Evolutionary conservation across 73 alveolate genomes (phyloP), one percentile per base, ranked within the genome.

Genomic region (Tetrahymena malaccensis): DNA sequence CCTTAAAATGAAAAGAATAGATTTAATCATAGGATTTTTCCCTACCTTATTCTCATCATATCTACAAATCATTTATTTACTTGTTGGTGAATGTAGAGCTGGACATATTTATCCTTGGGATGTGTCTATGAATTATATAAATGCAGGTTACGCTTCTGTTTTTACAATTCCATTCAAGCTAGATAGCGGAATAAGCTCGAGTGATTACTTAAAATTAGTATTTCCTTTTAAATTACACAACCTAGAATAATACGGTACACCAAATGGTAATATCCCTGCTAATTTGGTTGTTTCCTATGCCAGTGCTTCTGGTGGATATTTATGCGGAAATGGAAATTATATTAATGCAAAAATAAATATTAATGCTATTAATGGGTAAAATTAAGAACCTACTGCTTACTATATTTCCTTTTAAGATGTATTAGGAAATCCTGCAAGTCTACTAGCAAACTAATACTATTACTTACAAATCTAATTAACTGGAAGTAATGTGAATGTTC

Each of bases 201-300:
- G 57, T 85, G 96, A 85, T 38, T 94, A 84, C 93, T 89, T 94
- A 33, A 84, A 94, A 89, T 43, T 94, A 43, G 55, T 55, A 37
- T 94, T 94, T 37, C 94, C 96, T 85, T 94, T 94, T 85, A 94
- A 94, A 38, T 43, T 94, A 35, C 96, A 94, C 58, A 85, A 43
- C 43, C 43, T 85, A 43, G 94, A 83, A 10, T 85, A 94, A 21
- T 55, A 84, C 12, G 35, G 40, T 34, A 94, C 93, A 1, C 94
- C 96, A 35, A 94, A 25, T 38, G 89, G 33, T 16, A 34, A 38
- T 93, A 35, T 93, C 15, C 58, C 84, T 93, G 35, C 38, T 13
- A 93, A 31, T 43, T 93, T 93, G 34, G 27, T 40, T 31, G 84
- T 38, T 4, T 22, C 21, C 4, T 85, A 85, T 34, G 25, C 56